Evolutionary conservation across 331 rosid species (phyloP).

Genomic region (Acacia pycnantha): DNA sequence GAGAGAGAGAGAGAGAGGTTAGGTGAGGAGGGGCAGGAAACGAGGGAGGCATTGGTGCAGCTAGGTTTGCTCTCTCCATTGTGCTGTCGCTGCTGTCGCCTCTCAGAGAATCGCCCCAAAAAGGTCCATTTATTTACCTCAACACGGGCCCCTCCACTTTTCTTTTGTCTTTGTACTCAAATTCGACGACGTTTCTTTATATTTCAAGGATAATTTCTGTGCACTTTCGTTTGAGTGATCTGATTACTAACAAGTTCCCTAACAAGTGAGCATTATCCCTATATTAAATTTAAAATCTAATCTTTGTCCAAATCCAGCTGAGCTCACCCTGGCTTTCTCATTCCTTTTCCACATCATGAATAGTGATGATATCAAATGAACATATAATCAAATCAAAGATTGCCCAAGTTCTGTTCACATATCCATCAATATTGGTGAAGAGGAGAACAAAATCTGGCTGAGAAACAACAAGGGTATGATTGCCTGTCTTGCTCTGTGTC

Average conservation of each 20-base stretch:
- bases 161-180: background rate
- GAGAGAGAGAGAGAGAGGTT: background rate
- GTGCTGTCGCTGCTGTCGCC: constrained; percentile 36
- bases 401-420: background rate
- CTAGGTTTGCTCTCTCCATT: background rate
- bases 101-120: background rate
- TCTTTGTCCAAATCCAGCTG: background rate
- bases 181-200: too few relatives aligned
- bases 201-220: too few relatives aligned
- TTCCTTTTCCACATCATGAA: background rate
- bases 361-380: too few relatives aligned
- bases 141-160: background rate
- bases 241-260: too few relatives aligned
- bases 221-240: too few relatives aligned
- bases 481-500: background rate
- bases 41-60: background rate
- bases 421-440: background rate
- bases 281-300: too few relatives aligned
- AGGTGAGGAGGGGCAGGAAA: background rate
- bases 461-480: background rate
- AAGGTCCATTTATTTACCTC: background rate
- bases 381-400: too few relatives aligned
- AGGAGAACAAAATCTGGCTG: background rate
- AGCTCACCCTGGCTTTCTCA: background rate
- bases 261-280: too few relatives aligned